Percentiles rank a stretch among this genome's conserved stretches.
Conservation (phyloP, 768 basidiomycete genomes). For the Naganishia onofrii region DNA sequence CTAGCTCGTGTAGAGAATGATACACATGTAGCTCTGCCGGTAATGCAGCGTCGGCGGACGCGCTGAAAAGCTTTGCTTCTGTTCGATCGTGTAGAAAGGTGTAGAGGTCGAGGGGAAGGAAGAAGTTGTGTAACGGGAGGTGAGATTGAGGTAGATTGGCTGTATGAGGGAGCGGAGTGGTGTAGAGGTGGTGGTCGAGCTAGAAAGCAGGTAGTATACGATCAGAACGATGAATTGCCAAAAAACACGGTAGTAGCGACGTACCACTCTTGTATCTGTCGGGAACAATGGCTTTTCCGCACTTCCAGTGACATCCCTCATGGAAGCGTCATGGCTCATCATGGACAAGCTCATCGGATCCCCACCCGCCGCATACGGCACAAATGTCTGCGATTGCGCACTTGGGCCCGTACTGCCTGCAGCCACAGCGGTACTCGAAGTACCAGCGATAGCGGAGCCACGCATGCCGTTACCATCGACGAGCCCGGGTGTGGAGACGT, state of each 20-base stretch:
- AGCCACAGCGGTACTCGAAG: not conserved
- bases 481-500: conserved; percentile 15
- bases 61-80: conserved; percentile 44
- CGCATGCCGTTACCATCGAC: conserved; percentile 15
- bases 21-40: conserved; percentile 89
- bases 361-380: not conserved
- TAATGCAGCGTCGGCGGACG: conserved; percentile 58
- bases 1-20: conserved; percentile 78
- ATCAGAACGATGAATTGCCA: not conserved
- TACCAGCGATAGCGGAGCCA: not conserved
- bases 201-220: conserved; percentile 44
- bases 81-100: conserved; percentile 48
- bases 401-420: not conserved
- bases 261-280: conserved; percentile 26
- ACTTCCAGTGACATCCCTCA: conserved; percentile 4
- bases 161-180: conserved; percentile 62
- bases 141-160: conserved; percentile 57
- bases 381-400: conserved; percentile 8
- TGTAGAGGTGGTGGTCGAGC: conserved; percentile 93
- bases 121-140: conserved; percentile 59
- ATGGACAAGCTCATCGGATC: conserved; percentile 12
- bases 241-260: not conserved
- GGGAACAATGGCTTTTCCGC: conserved; percentile 26
- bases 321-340: not conserved
- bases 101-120: conserved; percentile 70